Evolutionary conservation across 805 yeast species (phyloP), one percentile per base, ranked within the genome.

Genomic region (Ogataea neopini): DNA sequence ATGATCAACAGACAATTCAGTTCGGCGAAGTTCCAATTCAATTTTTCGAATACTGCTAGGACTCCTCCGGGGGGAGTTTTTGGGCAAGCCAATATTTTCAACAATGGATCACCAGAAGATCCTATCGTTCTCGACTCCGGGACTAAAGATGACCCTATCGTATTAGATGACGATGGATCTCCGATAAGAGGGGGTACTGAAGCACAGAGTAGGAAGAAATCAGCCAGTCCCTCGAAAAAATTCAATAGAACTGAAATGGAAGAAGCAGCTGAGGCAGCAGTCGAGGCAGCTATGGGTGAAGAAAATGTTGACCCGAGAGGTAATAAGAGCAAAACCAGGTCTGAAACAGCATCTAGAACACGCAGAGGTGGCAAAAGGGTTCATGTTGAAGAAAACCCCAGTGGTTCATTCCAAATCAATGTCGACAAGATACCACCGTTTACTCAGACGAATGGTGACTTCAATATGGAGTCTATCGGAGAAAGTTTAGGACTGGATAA

Each of bases 61-160:
- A 18, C 40, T 4, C 37, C 43, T 2, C 13, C 22, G 14, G 17
- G 7, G 3, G 19, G 10, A 9, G 28, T 13, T 18, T 22, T 42
- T 22, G 17, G 22, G 6, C 10, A 43, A 8, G 10, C 3, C 3
- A 4, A 11, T 22, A 32, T 17, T 4, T 45, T 46, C 20, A 51
- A 42, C 30, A 9, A 51, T 11, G 62, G 61, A 3, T 50, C 58
- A 4, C 43, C 48, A 9, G 57, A 59, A 13, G 61, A 61, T 33
- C 66, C 64, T 4, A 61, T 62, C 10, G 45, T 58, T 3, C 41
- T 63, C 14, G 66, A 60, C 34, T 46, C 46, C 1, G 68, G 67
- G 4, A 61, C 66, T 1, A 54, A 58, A 29, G 67, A 63, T 15
- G 66, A 62, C 33, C 68, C 68, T 1, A 60, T 62, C 15, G 48